These are phyloP conservation scores for Candida endomychidarum DNA, from an alignment of 805 yeast species.

Conservation along the genomic window DNA sequence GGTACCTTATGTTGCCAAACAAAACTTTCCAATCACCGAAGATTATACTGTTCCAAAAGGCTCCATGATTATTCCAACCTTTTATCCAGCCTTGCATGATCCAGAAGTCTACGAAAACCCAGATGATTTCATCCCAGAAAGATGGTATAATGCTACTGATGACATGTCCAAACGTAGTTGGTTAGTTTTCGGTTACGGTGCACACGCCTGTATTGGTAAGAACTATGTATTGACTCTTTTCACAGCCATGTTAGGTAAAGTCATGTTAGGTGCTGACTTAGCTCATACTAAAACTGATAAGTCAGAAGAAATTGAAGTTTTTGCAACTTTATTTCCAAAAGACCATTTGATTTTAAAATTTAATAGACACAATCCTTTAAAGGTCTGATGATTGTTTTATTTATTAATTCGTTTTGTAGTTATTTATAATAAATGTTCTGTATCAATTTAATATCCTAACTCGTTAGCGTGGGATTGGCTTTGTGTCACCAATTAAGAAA, in stretches of 20 bases:
- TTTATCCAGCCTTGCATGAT: slow-evolving; percentile 95
- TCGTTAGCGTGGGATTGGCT: not conserved
- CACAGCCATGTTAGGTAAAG: slow-evolving; percentile 89
- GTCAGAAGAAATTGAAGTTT: slow-evolving; percentile 90
- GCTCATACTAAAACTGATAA: slow-evolving; percentile 78
- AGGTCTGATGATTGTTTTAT: not conserved
- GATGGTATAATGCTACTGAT: slow-evolving; percentile 88
- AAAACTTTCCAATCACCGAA: slow-evolving; percentile 78
- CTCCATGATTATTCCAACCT: slow-evolving; percentile 92
- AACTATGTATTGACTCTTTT: slow-evolving; percentile 89
- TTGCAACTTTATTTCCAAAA: slow-evolving; percentile 97
- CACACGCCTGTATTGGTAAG: slow-evolving; percentile 95
- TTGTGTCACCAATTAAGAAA: too few species aligned
- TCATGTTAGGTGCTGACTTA: slow-evolving; percentile 76
- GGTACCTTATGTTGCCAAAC: slow-evolving; percentile 96
- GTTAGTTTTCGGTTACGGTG: slow-evolving; percentile 97
- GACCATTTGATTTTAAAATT: slow-evolving; percentile 87
- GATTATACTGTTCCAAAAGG: slow-evolving; percentile 94
- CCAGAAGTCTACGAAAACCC: slow-evolving; percentile 96
- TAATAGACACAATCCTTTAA: slow-evolving; percentile 57
- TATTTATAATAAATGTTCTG: slow-evolving; percentile 1
- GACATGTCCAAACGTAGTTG: slow-evolving; percentile 81
- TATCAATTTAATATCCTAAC: not conserved
- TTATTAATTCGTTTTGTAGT: slow-evolving; percentile 1
- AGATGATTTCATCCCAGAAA: slow-evolving; percentile 91